These are phyloP conservation scores for Suillus spraguei DNA, from an alignment of 768 basidiomycete species.

Conservation along the genomic window DNA sequence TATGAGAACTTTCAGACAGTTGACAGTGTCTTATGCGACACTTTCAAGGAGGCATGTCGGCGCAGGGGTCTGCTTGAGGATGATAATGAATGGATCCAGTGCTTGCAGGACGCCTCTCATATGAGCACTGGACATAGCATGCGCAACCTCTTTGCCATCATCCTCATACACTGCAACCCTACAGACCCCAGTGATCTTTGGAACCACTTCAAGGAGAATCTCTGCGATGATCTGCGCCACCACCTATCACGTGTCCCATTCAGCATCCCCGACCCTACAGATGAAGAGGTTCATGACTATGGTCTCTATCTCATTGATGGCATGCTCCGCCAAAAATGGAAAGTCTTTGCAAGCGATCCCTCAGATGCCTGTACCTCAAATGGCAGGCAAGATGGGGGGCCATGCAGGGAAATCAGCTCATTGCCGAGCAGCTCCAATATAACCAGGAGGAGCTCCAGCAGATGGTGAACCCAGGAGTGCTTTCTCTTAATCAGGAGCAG, in stretches of 20 bases:
- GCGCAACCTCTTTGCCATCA: slow-evolving; percentile 40
- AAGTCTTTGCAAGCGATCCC: slow-evolving; percentile 17
- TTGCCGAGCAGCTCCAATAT: slow-evolving; percentile 15
- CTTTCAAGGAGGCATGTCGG: slow-evolving; percentile 45
- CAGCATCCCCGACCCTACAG: slow-evolving; percentile 22
- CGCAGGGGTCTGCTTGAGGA: slow-evolving; percentile 45
- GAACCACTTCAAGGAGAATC: slow-evolving; percentile 32
- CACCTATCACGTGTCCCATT: slow-evolving; percentile 17
- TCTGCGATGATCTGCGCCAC: slow-evolving; percentile 44
- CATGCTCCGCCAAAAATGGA: slow-evolving; percentile 18
- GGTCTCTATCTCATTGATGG: slow-evolving; percentile 42
- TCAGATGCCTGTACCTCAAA: slow-evolving; percentile 19
- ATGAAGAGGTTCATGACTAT: slow-evolving; percentile 41
- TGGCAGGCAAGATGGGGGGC: slow-evolving; percentile 20
- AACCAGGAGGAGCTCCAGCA: not conserved
- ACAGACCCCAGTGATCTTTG: slow-evolving; percentile 38
- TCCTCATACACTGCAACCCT: slow-evolving; percentile 39
- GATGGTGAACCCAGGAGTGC: not conserved
- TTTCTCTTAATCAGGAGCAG: slow-evolving; percentile 34
- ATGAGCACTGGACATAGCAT: slow-evolving; percentile 42
- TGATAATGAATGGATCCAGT: slow-evolving; percentile 48
- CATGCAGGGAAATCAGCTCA: slow-evolving; percentile 20
- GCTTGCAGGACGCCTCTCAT: slow-evolving; percentile 41
- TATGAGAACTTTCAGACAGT: slow-evolving; percentile 4
- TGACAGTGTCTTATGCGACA: slow-evolving; percentile 25